These are phyloP conservation scores for Astathelohania contejeani DNA, from an alignment of 371 early-diverging fungal genomes.

Conservation along the genomic window DNA sequence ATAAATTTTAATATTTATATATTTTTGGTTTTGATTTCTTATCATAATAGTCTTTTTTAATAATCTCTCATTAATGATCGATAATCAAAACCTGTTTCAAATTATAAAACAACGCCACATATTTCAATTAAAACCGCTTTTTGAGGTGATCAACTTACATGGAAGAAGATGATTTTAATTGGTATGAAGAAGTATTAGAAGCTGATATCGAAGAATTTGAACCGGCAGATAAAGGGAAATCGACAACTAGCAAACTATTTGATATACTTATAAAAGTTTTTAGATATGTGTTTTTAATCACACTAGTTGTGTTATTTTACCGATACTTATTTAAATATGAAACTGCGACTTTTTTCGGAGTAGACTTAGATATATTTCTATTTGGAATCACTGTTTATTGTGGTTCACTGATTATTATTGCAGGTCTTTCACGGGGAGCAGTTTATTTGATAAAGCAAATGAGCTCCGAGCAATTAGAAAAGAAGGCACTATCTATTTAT, in stretches of 20 bases:
- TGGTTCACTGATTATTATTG: conserved; percentile 10
- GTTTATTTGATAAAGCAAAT: conserved; percentile 23
- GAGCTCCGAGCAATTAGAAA: conserved; percentile 5
- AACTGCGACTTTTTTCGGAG: conserved; percentile 7
- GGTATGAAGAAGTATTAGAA: conserved; percentile 44
- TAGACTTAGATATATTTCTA: conserved; percentile 11
- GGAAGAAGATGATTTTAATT: conserved; percentile 35
- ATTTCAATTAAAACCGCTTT: too few relatives aligned
- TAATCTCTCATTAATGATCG: too few relatives aligned
- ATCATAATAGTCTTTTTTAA: too few relatives aligned
- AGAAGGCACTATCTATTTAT: background rate
- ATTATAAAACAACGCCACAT: too few relatives aligned
- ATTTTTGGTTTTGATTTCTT: too few relatives aligned
- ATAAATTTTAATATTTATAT: too few relatives aligned
- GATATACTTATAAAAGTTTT: conserved; percentile 15
- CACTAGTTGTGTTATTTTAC: conserved; percentile 9
- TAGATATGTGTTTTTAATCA: conserved; percentile 7
- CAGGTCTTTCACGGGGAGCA: background rate
- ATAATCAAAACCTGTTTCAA: too few relatives aligned
- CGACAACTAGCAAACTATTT: conserved; percentile 13
- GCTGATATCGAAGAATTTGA: conserved; percentile 37
- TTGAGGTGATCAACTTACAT: too few relatives aligned
- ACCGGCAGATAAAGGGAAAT: conserved; percentile 1
- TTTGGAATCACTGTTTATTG: conserved; percentile 1
- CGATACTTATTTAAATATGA: conserved; percentile 16